phyloP scores from a whole-genome alignment of 169 alveolate genomes.

The Eimeria praecox region DNA sequence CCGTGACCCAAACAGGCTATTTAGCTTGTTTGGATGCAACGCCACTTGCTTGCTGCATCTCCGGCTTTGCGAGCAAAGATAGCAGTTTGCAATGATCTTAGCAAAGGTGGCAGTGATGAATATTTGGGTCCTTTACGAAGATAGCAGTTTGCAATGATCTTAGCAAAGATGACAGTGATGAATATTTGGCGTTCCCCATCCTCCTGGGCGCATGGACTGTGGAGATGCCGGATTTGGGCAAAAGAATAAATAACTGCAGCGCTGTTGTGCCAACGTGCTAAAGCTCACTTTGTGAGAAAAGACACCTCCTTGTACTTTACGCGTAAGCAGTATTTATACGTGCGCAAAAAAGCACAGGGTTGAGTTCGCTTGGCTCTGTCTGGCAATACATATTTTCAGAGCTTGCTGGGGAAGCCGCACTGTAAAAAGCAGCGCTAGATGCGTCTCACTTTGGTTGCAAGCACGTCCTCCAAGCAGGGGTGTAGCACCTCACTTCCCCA shows the following conservation, averaged over 20 bases:
- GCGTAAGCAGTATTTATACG: neutral
- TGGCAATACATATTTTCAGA: neutral
- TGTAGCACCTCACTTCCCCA: neutral
- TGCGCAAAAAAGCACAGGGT: neutral
- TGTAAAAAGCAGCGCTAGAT: neutral
- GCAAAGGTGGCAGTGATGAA: neutral
- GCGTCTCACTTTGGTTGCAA: neutral
- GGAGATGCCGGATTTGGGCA: neutral
- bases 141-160: neutral
- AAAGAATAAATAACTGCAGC: neutral
- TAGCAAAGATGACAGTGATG: too few relatives aligned
- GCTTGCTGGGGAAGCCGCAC: neutral
- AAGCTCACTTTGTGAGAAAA: neutral
- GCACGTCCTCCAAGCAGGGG: slow-evolving; percentile 5
- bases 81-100: neutral
- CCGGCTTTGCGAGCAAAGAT: neutral
- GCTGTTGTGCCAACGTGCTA: neutral
- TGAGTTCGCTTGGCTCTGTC: neutral
- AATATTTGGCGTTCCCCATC: neutral
- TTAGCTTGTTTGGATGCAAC: neutral
- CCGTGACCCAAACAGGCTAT: neutral
- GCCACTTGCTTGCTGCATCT: neutral
- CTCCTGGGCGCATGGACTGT: neutral
- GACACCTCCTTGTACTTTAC: neutral
- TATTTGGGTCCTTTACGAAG: neutral